Evolutionary conservation across 2,329 filamentous ascomycete genomes (phyloP), one percentile per base, ranked within the genome.

Genomic region (Aspergillus caelatus): DNA sequence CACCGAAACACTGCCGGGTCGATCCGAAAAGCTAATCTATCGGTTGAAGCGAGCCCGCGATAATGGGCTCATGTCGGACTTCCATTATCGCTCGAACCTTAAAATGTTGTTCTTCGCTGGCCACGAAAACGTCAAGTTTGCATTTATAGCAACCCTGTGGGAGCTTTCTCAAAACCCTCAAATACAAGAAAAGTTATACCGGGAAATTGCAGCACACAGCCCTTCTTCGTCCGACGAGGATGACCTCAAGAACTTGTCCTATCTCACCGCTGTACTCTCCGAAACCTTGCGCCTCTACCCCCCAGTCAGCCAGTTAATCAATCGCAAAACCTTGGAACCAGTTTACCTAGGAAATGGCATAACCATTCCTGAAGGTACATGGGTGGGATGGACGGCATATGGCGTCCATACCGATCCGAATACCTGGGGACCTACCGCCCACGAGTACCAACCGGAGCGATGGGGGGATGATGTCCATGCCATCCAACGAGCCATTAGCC

Each of bases 71-170:
- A 55, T 61, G 26, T 45, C 34, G 10, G 23, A 55, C 26, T 61
- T 53, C 28, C 58, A 61, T 28, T 61, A 61, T 43, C 50, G 52
- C 10, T 61, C 52, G n/a, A 61, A 61, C 23, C 52, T 61, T 19
- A 53, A 53, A 21, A 52, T 54, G 41, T n/a, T 46, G 34, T 61
- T 61, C 39, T 26, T 61, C 14, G 58, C 48, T 28, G 58, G 58
- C 16, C 58, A 61, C 28, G 52, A 61, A 16, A 61, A 61, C 26
- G 48, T 32, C 30, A 36, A 61, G 50, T 54, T 53, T n/a, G 28
- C 48, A 16, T 36, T 61, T 8, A 53, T 53, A 12, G 46, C 58
- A 14, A 41, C 58, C 1, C 26, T 61, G 52, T 53, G 39, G 39
- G 58, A 61, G 36, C 58, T 61, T n/a, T 28, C 46, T 12, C 23